Evolutionary conservation across 306 rosid species (phyloP).

Genomic region (Oemleria cerasiformis): DNA sequence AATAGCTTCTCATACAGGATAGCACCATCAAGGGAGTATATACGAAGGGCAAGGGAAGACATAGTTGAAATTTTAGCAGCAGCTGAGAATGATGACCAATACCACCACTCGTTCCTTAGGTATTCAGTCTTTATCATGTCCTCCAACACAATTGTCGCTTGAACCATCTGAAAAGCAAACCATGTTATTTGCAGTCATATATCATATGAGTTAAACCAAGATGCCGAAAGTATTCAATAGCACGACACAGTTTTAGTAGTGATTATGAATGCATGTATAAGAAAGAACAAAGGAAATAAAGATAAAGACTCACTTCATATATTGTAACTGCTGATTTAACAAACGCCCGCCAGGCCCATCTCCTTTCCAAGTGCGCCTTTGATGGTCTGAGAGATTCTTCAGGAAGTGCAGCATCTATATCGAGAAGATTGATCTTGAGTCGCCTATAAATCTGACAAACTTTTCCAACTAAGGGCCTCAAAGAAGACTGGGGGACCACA

Average conservation of each 20-base stretch:
- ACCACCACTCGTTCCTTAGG: slow-evolving; percentile 98
- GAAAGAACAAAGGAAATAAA: slow-evolving; percentile 17
- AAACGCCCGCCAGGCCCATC: slow-evolving; percentile 94
- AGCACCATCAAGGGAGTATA: slow-evolving; percentile 91
- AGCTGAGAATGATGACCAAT: slow-evolving; percentile 97
- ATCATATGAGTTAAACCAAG: not conserved
- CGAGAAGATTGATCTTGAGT: slow-evolving; percentile 80
- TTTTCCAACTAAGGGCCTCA: slow-evolving; percentile 80
- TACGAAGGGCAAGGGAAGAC: slow-evolving; percentile 83
- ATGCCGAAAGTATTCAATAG: not conserved
- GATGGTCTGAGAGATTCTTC: slow-evolving; percentile 76
- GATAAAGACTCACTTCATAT: slow-evolving; percentile 59
- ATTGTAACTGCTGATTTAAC: slow-evolving; percentile 85
- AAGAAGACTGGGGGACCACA: slow-evolving; percentile 80
- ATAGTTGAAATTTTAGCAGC: slow-evolving; percentile 81
- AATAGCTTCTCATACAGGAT: slow-evolving; percentile 67
- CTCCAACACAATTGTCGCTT: slow-evolving; percentile 80
- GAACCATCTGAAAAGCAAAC: slow-evolving; percentile 72
- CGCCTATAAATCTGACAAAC: slow-evolving; percentile 63
- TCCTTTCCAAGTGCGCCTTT: slow-evolving; percentile 54
- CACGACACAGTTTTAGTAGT: not conserved
- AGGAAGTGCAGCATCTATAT: slow-evolving; percentile 88
- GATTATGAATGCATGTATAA: not conserved
- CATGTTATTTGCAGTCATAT: slow-evolving; percentile 9
- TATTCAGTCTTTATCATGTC: slow-evolving; percentile 87